Conservation (phyloP, 441 rosid species). For the Gossypium gossypioides region DNA sequence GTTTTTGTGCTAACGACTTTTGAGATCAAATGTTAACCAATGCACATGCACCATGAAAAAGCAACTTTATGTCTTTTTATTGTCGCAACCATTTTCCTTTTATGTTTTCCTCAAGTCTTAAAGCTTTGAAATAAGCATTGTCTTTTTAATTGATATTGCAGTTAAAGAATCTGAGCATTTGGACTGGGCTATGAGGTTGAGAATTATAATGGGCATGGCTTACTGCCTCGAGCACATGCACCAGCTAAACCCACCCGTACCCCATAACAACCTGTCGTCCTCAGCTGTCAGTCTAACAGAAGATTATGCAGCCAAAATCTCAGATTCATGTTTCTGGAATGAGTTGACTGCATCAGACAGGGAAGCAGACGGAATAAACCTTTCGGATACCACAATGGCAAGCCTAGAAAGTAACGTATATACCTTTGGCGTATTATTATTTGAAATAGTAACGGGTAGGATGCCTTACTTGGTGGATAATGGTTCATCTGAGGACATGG, state of each 20-base stretch:
- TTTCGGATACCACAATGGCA: conserved; percentile 18
- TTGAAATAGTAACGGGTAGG: conserved; percentile 51
- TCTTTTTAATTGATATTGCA: conserved; percentile 20
- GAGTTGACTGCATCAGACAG: conserved; percentile 33
- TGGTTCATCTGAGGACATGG: conserved; percentile 35
- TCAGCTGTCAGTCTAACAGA: conserved; percentile 48
- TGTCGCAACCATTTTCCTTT: background rate
- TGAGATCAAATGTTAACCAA: background rate
- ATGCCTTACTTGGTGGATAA: conserved; percentile 31
- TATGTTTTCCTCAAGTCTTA: background rate
- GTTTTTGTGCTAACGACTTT: background rate
- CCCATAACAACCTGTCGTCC: conserved; percentile 45
- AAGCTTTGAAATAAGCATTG: background rate
- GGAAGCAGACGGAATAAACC: conserved; percentile 26
- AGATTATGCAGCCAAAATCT: conserved; percentile 58
- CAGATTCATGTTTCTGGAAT: conserved; percentile 43
- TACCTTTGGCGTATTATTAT: conserved; percentile 45
- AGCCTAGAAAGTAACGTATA: conserved; percentile 36
- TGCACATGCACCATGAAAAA: background rate
- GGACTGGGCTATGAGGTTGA: conserved; percentile 58
- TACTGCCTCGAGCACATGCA: conserved; percentile 64
- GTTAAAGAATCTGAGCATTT: conserved; percentile 62
- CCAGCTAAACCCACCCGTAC: conserved; percentile 39
- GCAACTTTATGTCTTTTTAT: background rate
- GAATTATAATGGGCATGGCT: conserved; percentile 54